Evolutionary conservation across 225 moss, liverwort and hornwort species (phyloP).

Genomic region (Antitrichia curtipendula): DNA sequence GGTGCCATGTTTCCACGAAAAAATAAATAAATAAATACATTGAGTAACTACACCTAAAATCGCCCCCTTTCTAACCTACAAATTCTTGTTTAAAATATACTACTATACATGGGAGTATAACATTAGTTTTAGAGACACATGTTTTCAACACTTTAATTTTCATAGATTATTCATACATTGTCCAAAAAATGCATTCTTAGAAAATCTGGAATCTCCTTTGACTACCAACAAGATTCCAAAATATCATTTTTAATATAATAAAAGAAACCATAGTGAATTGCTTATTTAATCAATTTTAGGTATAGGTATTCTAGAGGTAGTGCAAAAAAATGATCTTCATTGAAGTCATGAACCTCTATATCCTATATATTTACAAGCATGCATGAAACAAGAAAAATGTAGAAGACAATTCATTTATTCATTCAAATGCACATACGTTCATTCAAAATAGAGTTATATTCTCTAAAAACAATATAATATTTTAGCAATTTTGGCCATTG

Average conservation of each 20-base stretch:
- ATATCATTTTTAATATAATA: background rate
- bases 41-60: fast-evolving
- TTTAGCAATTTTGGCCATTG: background rate
- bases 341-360: background rate
- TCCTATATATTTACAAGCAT: fast-evolving
- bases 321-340: background rate
- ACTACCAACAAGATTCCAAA: background rate
- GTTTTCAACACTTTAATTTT: background rate
- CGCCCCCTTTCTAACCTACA: background rate
- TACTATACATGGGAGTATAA: fast-evolving
- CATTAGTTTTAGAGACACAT: fast-evolving
- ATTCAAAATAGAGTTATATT: background rate
- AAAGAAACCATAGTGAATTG: fast-evolving
- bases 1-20: fast-evolving
- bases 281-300: fast-evolving
- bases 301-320: fast-evolving
- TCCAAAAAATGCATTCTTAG: background rate
- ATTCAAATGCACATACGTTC: background rate
- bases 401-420: background rate
- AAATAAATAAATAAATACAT: background rate
- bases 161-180: fast-evolving
- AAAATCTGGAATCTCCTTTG: background rate
- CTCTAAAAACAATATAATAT: fast-evolving
- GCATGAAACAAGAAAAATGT: background rate
- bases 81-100: background rate